Percentiles rank a stretch among this genome's conserved stretches.
phyloP scores from a whole-genome alignment of 1,139 yeast genomes.

The Nakaseomyces delphensis region DNA sequence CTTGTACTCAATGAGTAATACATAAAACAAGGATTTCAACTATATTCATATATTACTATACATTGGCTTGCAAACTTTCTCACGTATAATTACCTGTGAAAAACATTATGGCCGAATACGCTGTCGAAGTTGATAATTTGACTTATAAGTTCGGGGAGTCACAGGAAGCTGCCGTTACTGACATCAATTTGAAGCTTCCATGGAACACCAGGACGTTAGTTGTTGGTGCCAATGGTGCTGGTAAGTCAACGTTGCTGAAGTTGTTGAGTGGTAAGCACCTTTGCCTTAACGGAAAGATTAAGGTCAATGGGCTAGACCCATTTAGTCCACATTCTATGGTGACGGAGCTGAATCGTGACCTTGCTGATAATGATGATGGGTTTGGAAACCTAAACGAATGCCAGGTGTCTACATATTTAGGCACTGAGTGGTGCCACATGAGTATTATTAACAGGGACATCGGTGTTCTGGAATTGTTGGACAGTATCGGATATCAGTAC shows the following conservation, averaged over 20 bases:
- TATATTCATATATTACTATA: too few relatives aligned
- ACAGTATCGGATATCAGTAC: slow-evolving; percentile 74
- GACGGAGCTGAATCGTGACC: not conserved
- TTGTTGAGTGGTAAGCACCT: slow-evolving; percentile 87
- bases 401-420: slow-evolving; percentile 71
- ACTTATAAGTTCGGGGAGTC: slow-evolving; percentile 61
- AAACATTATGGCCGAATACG: slow-evolving; percentile 30
- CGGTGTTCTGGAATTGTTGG: slow-evolving; percentile 67
- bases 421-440: slow-evolving; percentile 96
- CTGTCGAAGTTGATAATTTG: slow-evolving; percentile 58
- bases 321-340: slow-evolving; percentile 40
- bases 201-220: slow-evolving; percentile 70
- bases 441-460: slow-evolving; percentile 85
- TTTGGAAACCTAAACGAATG: slow-evolving; percentile 31
- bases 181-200: slow-evolving; percentile 51
- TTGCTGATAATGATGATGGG: slow-evolving; percentile 19
- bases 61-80: too few relatives aligned
- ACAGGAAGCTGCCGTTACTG: slow-evolving; percentile 58
- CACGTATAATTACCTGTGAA: too few relatives aligned
- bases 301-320: slow-evolving; percentile 77
- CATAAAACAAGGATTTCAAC: too few relatives aligned
- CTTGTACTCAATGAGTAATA: too few relatives aligned
- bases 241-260: slow-evolving; percentile 79
- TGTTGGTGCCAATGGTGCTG: slow-evolving; percentile 96
- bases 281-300: slow-evolving; percentile 57